These are phyloP conservation scores for Globisporangium abappressorium DNA, from an alignment of 352 stramenopile species.

Conservation along the genomic window DNA sequence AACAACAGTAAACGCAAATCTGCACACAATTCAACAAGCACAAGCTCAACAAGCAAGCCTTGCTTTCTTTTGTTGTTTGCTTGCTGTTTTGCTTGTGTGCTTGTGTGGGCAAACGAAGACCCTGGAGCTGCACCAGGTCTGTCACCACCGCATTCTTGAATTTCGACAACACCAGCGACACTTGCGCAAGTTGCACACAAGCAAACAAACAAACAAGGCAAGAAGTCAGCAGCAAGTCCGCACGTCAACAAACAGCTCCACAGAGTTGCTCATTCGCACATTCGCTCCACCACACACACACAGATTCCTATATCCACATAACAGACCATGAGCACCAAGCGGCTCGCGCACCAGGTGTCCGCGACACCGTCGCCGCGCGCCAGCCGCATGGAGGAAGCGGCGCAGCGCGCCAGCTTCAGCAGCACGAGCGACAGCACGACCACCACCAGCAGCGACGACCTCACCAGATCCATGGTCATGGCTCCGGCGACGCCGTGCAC, in stretches of 20 bases:
- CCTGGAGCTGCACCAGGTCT: not conserved
- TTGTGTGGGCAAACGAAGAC: not conserved
- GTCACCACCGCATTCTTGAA: slow-evolving; percentile 12
- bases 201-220: not conserved
- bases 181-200: not conserved
- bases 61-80: not conserved
- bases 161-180: slow-evolving; percentile 7
- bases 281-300: slow-evolving; percentile 4
- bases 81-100: not conserved
- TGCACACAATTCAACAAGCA: not conserved
- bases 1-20: not conserved
- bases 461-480: not conserved
- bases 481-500: not conserved
- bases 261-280: not conserved
- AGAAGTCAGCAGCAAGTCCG: not conserved
- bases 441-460: not conserved
- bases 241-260: not conserved
- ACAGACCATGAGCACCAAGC: slow-evolving; percentile 18
- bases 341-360: slow-evolving; percentile 19
- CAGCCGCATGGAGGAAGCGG: slow-evolving; percentile 8
- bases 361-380: slow-evolving; percentile 17
- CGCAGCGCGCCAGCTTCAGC: slow-evolving; percentile 10
- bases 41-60: not conserved
- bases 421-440: slow-evolving; percentile 1
- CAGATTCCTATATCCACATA: not conserved